phyloP scores from a whole-genome alignment of 345 rosid species.

The Aurinia saxatilis region DNA sequence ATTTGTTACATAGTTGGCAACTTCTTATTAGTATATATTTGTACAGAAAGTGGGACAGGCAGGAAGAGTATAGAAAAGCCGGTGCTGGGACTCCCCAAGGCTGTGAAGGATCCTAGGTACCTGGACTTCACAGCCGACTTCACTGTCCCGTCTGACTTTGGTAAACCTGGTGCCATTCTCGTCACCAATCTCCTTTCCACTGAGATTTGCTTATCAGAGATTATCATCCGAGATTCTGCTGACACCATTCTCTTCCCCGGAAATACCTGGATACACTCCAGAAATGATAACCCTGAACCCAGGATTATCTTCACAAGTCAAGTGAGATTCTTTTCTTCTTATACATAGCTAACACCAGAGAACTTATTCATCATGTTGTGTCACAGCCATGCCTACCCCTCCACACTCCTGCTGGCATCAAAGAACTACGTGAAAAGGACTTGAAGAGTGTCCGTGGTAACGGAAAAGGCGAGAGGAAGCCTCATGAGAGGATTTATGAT shows the following conservation, averaged over 20 bases:
- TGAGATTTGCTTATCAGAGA: constrained; percentile 66
- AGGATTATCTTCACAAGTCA: constrained; percentile 78
- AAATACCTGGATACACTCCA: constrained; percentile 81
- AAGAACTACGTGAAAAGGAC: constrained; percentile 67
- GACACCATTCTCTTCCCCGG: constrained; percentile 62
- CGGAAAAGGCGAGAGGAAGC: constrained; percentile 67
- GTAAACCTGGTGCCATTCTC: constrained; percentile 72
- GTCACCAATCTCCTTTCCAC: constrained; percentile 62
- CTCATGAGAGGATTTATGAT: constrained; percentile 74
- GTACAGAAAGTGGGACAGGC: constrained; percentile 61
- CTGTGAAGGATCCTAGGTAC: constrained; percentile 35
- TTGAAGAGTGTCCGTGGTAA: constrained; percentile 56
- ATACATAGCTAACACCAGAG: too few species aligned
- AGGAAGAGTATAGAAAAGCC: constrained; percentile 50
- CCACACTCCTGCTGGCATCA: constrained; percentile 66
- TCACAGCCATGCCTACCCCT: constrained; percentile 62
- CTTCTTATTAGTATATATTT: neutral
- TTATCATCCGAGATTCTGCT: constrained; percentile 55
- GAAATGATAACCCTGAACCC: constrained; percentile 54
- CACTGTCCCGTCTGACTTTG: constrained; percentile 58
- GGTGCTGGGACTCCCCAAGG: constrained; percentile 61
- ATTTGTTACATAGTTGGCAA: too few species aligned
- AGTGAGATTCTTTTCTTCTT: constrained; percentile 33
- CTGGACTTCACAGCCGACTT: constrained; percentile 66
- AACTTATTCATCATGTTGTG: neutral